phyloP scores from a whole-genome alignment of 495 filamentous ascomycete species.

The Neurospora sp. region DNA sequence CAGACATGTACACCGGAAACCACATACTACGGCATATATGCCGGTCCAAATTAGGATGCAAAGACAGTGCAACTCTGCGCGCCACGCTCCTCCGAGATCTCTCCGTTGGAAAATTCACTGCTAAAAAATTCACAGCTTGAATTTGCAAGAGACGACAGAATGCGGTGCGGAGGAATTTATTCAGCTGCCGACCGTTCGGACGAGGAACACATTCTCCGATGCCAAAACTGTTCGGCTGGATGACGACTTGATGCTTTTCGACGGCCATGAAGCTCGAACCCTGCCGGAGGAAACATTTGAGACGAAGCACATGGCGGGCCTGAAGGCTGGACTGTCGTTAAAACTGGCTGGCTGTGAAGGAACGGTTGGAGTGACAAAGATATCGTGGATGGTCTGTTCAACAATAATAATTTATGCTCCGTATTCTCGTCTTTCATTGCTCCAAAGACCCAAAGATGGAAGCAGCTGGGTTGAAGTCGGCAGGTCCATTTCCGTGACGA shows the following conservation, averaged over 20 bases:
- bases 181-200: neutral
- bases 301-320: neutral
- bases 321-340: neutral
- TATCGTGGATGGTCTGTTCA: neutral
- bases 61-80: neutral
- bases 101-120: neutral
- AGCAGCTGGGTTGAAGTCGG: neutral
- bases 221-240: neutral
- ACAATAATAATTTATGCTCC: too few species aligned
- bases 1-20: neutral
- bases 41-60: neutral
- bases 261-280: neutral
- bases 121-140: neutral
- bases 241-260: neutral
- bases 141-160: neutral
- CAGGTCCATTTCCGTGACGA: neutral
- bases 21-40: neutral
- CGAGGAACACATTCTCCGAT: neutral
- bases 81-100: neutral
- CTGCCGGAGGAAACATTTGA: neutral
- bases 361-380: neutral
- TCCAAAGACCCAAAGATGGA: neutral
- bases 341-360: neutral
- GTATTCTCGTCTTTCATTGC: neutral
- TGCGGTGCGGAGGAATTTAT: neutral